Percentiles rank a stretch among this genome's conserved stretches.
Conservation (phyloP, 106 monocot genomes). For the Chionographis japonica region DNA sequence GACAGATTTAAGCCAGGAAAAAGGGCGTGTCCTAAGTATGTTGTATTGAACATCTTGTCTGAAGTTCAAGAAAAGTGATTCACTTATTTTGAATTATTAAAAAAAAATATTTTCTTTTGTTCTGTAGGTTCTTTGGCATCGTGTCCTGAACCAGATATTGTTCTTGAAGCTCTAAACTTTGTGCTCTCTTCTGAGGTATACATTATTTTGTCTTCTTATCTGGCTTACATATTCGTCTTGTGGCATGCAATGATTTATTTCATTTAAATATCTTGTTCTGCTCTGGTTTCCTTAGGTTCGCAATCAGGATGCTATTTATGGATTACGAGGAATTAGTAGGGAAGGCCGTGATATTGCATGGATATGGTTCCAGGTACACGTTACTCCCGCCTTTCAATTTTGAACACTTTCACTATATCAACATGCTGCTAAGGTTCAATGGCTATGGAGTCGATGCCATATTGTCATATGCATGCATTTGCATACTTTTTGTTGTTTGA, state of each 20-base stretch:
- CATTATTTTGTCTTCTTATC: background rate
- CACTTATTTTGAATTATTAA: background rate
- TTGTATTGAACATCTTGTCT: background rate
- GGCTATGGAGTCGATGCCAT: background rate
- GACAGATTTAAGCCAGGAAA: slow-evolving; percentile 76
- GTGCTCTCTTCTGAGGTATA: slow-evolving; percentile 73
- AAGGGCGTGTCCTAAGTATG: slow-evolving; percentile 68
- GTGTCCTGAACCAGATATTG: slow-evolving; percentile 57
- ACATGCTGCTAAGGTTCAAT: background rate
- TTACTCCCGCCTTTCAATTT: background rate
- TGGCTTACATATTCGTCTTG: background rate
- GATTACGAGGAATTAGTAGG: slow-evolving; percentile 48
- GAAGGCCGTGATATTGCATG: slow-evolving; percentile 83
- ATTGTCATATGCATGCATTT: background rate
- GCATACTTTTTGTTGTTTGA: too few relatives aligned
- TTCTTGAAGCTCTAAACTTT: slow-evolving; percentile 71
- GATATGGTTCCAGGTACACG: slow-evolving; percentile 85
- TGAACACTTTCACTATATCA: background rate
- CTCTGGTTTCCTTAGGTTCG: slow-evolving; percentile 46
- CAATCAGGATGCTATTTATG: slow-evolving; percentile 70
- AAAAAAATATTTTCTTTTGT: slow-evolving; percentile 3
- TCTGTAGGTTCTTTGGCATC: slow-evolving; percentile 60
- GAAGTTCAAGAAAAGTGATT: background rate
- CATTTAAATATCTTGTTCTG: background rate
- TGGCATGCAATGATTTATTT: background rate